A percentile compares a stretch with the other conserved stretches of the same genome.
phyloP scores from a whole-genome alignment of 163 green algal species.

The Chlamydomonas reinhardtii region DNA sequence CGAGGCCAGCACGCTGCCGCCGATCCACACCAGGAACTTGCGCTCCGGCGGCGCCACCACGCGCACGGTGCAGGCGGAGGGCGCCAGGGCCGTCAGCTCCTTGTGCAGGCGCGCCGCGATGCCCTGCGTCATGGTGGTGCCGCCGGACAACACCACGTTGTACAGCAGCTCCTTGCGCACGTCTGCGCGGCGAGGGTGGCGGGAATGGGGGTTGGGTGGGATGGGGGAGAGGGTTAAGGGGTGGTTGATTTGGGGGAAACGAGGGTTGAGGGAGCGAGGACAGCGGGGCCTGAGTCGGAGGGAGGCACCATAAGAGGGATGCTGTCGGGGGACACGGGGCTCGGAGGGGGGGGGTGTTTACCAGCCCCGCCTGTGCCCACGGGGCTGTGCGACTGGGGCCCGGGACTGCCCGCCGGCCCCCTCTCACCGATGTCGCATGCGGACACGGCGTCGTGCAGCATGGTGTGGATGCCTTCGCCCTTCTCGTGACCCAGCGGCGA shows the following conservation, averaged over 20 bases:
- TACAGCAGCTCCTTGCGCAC: slow-evolving; percentile 90
- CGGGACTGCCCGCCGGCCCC: slow-evolving; percentile 79
- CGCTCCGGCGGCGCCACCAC: slow-evolving; percentile 95
- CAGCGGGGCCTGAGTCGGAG: no score
- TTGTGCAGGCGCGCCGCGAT: slow-evolving; percentile 84
- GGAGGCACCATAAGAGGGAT: no score
- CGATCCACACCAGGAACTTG: slow-evolving; percentile 98
- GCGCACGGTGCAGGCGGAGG: slow-evolving; percentile 90
- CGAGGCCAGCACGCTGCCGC: slow-evolving; percentile 95
- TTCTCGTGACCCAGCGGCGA: slow-evolving; percentile 87
- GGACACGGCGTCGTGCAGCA: slow-evolving; percentile 94
- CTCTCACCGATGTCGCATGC: slow-evolving; percentile 90
- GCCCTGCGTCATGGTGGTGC: slow-evolving; percentile 91
- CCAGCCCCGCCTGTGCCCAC: no score
- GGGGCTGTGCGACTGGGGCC: no score
- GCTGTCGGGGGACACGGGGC: no score
- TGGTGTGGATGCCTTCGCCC: slow-evolving; percentile 87
- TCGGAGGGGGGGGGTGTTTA: no score
- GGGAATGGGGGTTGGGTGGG: no score
- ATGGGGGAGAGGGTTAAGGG: neutral
- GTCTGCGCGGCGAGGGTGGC: no score
- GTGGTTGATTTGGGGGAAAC: no score
- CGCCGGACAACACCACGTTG: slow-evolving; percentile 95
- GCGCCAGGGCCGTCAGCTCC: slow-evolving; percentile 88
- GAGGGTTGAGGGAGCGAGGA: no score